phyloP scores from a whole-genome alignment of 345 rosid species.

The Eucalyptus grandis region DNA sequence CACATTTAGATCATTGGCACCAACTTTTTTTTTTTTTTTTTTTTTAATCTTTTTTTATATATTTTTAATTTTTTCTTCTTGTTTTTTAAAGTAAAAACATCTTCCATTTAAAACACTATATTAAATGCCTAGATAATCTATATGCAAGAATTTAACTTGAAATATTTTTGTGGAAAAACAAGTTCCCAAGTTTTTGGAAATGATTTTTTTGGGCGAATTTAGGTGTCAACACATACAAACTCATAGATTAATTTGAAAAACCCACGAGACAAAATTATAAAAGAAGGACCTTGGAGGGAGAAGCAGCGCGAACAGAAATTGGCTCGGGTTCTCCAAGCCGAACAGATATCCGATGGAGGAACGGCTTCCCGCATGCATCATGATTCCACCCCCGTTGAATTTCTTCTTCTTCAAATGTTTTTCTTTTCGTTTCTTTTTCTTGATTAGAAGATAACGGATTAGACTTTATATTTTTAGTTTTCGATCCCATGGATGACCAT shows the following conservation, averaged over 20 bases:
- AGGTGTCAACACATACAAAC: neutral
- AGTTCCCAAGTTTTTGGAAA: no score
- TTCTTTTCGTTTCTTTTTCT: neutral
- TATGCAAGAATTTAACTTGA: no score
- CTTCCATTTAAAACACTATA: no score
- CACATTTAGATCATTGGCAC: no score
- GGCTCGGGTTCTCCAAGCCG: slow-evolving; percentile 64
- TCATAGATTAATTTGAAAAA: neutral
- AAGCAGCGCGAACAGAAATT: slow-evolving; percentile 56
- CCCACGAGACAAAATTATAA: neutral
- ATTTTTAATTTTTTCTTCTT: no score
- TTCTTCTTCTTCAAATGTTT: neutral
- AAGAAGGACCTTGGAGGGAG: slow-evolving; percentile 50
- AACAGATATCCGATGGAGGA: slow-evolving; percentile 68
- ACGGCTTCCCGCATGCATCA: neutral
- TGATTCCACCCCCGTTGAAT: neutral
- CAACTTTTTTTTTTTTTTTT: no score
- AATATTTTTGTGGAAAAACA: no score
- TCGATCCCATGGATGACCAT: neutral
- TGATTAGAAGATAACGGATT: neutral
- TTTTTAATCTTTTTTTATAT: no score
- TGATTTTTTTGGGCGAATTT: no score
- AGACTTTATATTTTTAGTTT: neutral
- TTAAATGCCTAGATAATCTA: no score
- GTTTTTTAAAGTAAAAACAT: no score